A percentile compares a stretch with the other conserved stretches of the same genome.
phyloP scores from a whole-genome alignment of 768 basidiomycete species.

The Lactarius psammicola region DNA sequence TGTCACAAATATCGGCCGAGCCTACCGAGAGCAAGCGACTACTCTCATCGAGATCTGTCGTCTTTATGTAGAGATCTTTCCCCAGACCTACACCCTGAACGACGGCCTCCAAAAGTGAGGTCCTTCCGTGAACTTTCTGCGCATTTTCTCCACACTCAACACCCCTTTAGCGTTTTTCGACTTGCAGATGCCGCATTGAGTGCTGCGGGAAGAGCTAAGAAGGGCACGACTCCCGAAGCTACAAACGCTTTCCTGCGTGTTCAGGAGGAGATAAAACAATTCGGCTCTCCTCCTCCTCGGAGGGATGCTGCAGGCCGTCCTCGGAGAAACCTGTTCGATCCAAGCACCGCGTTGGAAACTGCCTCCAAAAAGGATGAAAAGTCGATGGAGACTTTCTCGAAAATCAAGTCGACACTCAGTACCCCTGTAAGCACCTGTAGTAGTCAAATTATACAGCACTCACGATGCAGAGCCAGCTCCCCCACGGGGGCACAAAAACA shows the following conservation, averaged over 20 bases:
- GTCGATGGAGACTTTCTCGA: no score
- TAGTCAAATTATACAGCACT: not conserved
- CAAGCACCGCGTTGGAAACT: not conserved
- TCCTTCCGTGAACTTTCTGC: not conserved
- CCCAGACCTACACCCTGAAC: not conserved
- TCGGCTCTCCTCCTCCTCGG: not conserved
- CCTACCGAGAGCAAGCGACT: not conserved
- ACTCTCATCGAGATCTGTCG: constrained; percentile 1
- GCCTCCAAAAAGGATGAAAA: not conserved
- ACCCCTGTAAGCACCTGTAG: not conserved
- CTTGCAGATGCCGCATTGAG: not conserved
- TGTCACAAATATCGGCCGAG: no score
- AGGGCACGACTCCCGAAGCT: not conserved
- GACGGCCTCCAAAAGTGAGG: not conserved
- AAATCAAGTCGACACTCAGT: not conserved
- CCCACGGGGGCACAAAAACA: not conserved
- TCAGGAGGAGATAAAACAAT: not conserved
- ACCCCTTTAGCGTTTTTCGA: not conserved
- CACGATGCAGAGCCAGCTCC: not conserved
- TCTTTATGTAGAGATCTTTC: not conserved
- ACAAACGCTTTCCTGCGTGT: not conserved
- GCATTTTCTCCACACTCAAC: not conserved
- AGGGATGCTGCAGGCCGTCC: not conserved
- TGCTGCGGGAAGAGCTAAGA: not conserved
- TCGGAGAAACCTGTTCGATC: not conserved